Conservation (phyloP, 352 stramenopile species). For the Ophiocytium majus region DNA sequence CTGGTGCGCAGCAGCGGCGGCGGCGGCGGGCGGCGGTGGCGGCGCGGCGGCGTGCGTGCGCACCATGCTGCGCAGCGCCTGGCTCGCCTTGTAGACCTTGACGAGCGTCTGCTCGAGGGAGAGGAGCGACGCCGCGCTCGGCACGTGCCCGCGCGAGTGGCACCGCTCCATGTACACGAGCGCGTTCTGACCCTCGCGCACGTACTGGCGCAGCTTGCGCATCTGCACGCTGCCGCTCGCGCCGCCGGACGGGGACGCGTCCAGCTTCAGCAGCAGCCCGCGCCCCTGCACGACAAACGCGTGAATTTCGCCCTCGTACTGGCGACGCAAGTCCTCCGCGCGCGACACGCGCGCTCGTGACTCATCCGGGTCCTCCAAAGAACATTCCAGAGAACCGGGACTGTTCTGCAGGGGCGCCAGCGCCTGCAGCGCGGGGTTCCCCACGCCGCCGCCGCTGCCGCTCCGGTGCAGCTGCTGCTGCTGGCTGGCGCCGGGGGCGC, state of each 20-base stretch:
- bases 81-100: slow-evolving; percentile 43
- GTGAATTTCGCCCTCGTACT: slow-evolving; percentile 45
- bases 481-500: no score
- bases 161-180: slow-evolving; percentile 51
- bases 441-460: not conserved
- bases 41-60: no score
- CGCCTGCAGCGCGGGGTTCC: no score
- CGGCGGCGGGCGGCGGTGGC: not conserved
- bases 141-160: slow-evolving; percentile 41
- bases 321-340: slow-evolving; percentile 37
- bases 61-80: slow-evolving; percentile 21
- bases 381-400: no score
- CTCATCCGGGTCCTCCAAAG: not conserved
- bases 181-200: slow-evolving; percentile 47
- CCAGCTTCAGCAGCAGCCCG: slow-evolving; percentile 37
- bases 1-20: no score
- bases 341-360: not conserved
- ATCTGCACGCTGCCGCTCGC: not conserved
- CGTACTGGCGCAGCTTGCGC: slow-evolving; percentile 44
- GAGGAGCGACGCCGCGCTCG: slow-evolving; percentile 36
- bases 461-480: not conserved
- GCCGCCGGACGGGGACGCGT: not conserved
- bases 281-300: slow-evolving; percentile 44
- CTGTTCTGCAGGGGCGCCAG: no score
- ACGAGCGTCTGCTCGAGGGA: slow-evolving; percentile 48